A percentile compares a stretch with the other conserved stretches of the same genome.
Conservation (phyloP, 106 monocot species). For the Gastrodia elata region DNA sequence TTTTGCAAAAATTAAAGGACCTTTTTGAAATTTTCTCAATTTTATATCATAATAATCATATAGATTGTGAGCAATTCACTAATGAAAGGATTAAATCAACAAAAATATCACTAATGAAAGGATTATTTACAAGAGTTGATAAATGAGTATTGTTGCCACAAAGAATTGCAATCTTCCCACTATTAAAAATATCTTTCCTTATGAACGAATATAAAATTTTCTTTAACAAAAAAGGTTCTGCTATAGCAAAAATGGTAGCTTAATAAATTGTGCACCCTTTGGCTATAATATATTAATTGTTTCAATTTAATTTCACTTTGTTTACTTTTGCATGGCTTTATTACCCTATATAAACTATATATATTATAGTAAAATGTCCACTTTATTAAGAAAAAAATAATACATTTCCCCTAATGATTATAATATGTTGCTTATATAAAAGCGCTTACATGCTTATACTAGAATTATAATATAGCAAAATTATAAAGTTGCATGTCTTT, state of each 20-base stretch:
- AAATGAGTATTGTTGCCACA: too few species aligned
- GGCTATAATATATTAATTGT: not conserved
- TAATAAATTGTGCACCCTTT: not conserved
- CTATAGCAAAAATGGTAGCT: not conserved
- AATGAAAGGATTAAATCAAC: not conserved
- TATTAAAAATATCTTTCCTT: not conserved
- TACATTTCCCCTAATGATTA: too few species aligned
- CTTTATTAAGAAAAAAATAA: too few species aligned
- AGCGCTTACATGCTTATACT: too few species aligned
- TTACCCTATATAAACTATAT: too few species aligned
- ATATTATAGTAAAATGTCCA: too few species aligned
- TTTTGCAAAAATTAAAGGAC: too few species aligned
- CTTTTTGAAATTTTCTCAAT: too few species aligned
- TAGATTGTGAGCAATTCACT: not conserved
- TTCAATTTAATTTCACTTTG: not conserved
- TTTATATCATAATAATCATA: not conserved
- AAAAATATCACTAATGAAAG: not conserved
- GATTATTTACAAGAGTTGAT: too few species aligned
- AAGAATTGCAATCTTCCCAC: not conserved
- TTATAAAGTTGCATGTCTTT: too few species aligned
- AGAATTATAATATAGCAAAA: too few species aligned
- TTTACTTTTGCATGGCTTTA: not conserved
- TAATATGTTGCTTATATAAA: too few species aligned
- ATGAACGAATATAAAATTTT: not conserved
- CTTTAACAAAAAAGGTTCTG: not conserved